Evolutionary conservation across 2,329 filamentous ascomycete species (phyloP), one percentile per base, ranked within the genome.

Genomic region (Epichloe sibirici): DNA sequence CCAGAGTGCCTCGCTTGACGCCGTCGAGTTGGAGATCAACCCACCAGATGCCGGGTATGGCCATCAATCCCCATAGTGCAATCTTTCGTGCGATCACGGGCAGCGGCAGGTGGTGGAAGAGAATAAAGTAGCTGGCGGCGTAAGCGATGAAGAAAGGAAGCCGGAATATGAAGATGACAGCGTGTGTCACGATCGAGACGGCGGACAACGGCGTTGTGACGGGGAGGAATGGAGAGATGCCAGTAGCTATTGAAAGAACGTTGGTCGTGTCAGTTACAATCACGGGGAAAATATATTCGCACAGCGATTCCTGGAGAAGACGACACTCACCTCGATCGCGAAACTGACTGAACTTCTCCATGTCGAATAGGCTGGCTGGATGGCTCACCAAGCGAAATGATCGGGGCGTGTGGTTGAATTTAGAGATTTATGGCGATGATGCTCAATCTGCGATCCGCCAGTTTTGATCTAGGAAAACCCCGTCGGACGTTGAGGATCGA

Each of bases 1-100:
- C 83, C 35, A 95, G 75, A 28, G 86, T 90, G 71, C 93, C 93
- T 71, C 90, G 88, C 70, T 88, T 90, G 51, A 98, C 93, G 54
- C 91, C 91, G 66, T 98, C 93, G 58, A 98, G 88, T 68, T 96
- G 91, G n/a, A 98, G 74, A 69, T 98, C 93, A 53, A 96, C 85
- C 91, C 91, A 97, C 90, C 90, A 97, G 53, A 98, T 88, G 31
- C 93, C 91, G 0, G 90, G 89, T 54, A 95, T 86, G 39, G 83
- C 86, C 60, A 98, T 79, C 58, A 97, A 79, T 55, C 82, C 79
- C 91, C 93, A 97, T 51, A 97, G 72, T 48, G 89, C 81, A 12
- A 87, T 81, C 71, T 97, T 97, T 63, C 89, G 89, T 44, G 83
- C 63, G 54, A 75, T 66, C 35, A 72, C 69, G 13, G 78, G 78